Base-by-base conservation (phyloP, 768 basidiomycete species). In the Naganishia friedmannii region DNA sequence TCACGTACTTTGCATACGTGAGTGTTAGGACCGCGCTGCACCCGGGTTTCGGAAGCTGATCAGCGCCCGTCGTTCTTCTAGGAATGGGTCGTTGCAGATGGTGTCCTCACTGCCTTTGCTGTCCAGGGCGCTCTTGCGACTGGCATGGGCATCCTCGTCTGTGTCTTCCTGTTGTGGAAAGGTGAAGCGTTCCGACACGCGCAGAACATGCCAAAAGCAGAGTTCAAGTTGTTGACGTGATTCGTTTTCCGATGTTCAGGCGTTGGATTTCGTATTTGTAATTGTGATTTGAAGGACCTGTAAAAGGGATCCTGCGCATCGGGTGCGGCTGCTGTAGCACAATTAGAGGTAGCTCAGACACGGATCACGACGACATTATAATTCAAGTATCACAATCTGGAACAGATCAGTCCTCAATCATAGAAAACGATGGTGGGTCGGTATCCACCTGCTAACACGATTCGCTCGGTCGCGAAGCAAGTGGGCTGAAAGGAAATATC, bases 181-280 rank as follows among this genome's bases (percentile, higher is more conserved):
- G 75, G 73, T n/a, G 34, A 71, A 53, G 67, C 72, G 23, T 32
- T 76, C 21, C 26, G 74, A 17, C 54, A 63, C 31, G 60, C 48
- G 39, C 75, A 76, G 58, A 67, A 73, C 8, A 76, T 75, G 75
- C 75, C 75, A 17, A 70, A 63, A 23, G 60, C 60, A 29, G 60
- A 63, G 26, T 63, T 63, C 66, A 63, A 63, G 60, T 12, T 63
- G 60, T 12, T 63, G 39, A 29, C 39, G 15, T 63, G 28, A 51
- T 21, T 21, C 4, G 45, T 8, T 46, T 21, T 17, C 45, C 15
- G 45, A 46, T 15, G 21, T 17, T 46, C 15, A 46, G 17, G 17
- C 15, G 45, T 21, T 15, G 45, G 21, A 21, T 51, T 23, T 51
- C 12, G 3, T 23, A 13, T 51, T 51, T 51, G 48, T 51, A 46